phyloP scores from a whole-genome alignment of 805 yeast genomes.

The Candida oleophila region DNA sequence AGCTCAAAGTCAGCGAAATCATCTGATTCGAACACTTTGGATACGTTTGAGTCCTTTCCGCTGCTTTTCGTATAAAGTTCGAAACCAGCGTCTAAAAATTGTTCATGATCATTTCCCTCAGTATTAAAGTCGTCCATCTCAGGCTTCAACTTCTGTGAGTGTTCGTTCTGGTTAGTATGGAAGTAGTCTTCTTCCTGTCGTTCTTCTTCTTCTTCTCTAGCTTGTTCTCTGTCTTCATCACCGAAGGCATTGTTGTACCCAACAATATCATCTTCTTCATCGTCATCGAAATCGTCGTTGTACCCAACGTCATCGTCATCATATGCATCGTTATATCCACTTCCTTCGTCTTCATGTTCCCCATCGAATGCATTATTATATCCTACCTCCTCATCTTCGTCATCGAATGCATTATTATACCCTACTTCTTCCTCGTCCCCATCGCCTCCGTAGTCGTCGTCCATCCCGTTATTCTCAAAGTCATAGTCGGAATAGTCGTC shows the following conservation, averaged over 20 bases:
- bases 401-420: conserved; percentile 21
- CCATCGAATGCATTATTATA: conserved; percentile 14
- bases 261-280: conserved; percentile 14
- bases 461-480: conserved; percentile 42
- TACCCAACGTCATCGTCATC: conserved; percentile 6
- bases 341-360: conserved; percentile 8
- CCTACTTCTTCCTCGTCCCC: conserved; percentile 19
- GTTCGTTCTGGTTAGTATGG: too few species aligned
- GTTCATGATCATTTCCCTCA: conserved; percentile 1
- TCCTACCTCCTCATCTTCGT: conserved; percentile 10
- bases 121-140: too few species aligned
- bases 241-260: too few species aligned
- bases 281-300: conserved; percentile 9
- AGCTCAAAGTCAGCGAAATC: not conserved
- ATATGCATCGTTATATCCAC: conserved; percentile 6
- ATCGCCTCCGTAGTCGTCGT: conserved; percentile 18
- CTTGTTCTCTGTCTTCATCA: conserved; percentile 4
- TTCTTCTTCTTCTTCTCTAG: not conserved
- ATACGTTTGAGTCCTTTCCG: not conserved
- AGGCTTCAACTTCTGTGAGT: too few species aligned
- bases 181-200: not conserved
- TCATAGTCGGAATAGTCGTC: conserved; percentile 39
- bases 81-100: not conserved
- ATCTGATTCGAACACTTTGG: not conserved
- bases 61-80: not conserved